Evolutionary conservation across 441 rosid genomes (phyloP).

Genomic region (Adansonia grandidieri): DNA sequence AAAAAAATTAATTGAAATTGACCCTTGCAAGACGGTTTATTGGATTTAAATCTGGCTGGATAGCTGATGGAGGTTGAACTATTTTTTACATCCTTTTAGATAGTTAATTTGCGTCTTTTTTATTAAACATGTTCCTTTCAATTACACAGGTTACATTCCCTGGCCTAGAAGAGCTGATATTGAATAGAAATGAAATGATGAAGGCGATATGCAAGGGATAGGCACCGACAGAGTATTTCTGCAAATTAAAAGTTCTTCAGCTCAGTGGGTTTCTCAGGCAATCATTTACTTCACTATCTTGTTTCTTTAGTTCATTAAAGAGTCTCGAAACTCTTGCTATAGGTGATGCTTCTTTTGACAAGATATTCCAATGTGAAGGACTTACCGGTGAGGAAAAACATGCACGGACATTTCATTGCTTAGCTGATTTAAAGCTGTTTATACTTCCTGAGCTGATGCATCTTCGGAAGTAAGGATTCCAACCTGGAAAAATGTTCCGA

Average conservation of each 20-base stretch:
- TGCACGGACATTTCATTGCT: not conserved
- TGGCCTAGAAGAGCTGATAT: not conserved
- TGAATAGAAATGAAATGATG: not conserved
- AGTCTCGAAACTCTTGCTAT: not conserved
- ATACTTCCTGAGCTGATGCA: constrained; percentile 23
- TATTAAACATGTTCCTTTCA: not conserved
- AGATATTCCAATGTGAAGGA: not conserved
- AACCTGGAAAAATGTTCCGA: not conserved
- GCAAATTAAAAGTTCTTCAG: not conserved
- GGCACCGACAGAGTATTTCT: not conserved
- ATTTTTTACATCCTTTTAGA: not conserved
- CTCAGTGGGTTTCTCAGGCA: not conserved
- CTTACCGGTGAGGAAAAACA: not conserved
- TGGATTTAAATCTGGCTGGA: not conserved
- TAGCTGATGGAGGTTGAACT: not conserved
- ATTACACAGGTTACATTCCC: not conserved
- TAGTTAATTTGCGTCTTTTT: not conserved
- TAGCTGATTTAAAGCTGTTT: not conserved
- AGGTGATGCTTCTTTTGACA: not conserved
- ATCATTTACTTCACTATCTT: not conserved
- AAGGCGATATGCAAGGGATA: not conserved
- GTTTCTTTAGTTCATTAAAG: not conserved
- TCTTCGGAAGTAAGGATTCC: not conserved
- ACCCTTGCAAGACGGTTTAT: not conserved
- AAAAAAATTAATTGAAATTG: not conserved